A percentile compares a stretch with the other conserved stretches of the same genome.
These are phyloP conservation scores for Trichosporon asahii DNA, from an alignment of 1,284 basidiomycete genomes.

Conservation along the genomic window DNA sequence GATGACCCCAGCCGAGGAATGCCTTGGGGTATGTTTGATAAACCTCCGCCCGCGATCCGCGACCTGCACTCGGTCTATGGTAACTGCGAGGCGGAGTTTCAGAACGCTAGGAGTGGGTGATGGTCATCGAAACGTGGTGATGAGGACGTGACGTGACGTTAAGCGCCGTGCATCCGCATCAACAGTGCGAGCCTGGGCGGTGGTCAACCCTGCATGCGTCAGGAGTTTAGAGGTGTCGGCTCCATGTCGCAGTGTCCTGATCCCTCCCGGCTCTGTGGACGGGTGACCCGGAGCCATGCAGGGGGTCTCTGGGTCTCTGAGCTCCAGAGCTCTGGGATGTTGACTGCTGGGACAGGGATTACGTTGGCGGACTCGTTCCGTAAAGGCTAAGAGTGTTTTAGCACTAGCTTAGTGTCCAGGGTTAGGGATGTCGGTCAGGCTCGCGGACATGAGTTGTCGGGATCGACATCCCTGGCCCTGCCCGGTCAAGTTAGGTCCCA, in stretches of 20 bases:
- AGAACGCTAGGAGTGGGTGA: neutral
- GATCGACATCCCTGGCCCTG: constrained; percentile 8
- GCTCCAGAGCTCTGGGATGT: constrained; percentile 4
- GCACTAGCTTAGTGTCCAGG: constrained; percentile 9
- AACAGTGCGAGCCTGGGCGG: neutral
- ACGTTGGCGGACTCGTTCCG: constrained; percentile 8
- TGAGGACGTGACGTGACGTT: neutral
- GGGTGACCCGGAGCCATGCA: neutral
- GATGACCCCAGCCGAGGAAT: neutral
- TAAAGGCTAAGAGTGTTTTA: constrained; percentile 10
- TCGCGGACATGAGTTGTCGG: constrained; percentile 11
- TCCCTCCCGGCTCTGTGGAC: neutral
- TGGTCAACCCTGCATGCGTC: neutral
- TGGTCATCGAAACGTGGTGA: constrained; percentile 1
- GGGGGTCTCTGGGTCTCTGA: neutral
- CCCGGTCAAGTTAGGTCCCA: constrained; percentile 5
- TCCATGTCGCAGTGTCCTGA: neutral
- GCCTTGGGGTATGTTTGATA: neutral
- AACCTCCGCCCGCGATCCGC: neutral
- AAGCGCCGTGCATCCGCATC: neutral
- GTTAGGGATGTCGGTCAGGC: constrained; percentile 8
- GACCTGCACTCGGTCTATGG: neutral
- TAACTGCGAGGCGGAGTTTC: neutral
- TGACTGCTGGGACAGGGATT: constrained; percentile 9
- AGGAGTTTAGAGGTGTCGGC: neutral